These are phyloP conservation scores for Hysterangium stoloniferum DNA, from an alignment of 768 basidiomycete species.

Conservation along the genomic window DNA sequence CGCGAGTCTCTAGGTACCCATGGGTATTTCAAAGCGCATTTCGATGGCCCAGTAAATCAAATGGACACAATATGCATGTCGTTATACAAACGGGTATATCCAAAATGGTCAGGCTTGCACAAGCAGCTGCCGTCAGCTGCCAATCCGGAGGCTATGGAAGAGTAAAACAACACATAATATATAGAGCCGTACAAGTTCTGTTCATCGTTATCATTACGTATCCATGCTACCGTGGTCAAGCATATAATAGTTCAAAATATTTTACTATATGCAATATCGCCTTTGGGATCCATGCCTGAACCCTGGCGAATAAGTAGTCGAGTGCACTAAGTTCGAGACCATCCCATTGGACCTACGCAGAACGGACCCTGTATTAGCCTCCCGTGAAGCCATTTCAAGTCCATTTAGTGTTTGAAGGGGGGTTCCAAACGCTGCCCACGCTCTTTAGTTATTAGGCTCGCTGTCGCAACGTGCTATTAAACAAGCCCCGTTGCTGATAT, in stretches of 20 bases:
- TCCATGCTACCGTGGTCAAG: background rate
- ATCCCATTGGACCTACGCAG: too few species aligned
- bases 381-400: too few species aligned
- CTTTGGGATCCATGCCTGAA: too few species aligned
- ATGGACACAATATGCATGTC: slow-evolving; percentile 98
- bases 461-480: too few species aligned
- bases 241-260: background rate
- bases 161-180: slow-evolving; percentile 6
- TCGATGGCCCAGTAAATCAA: slow-evolving; percentile 87
- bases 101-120: slow-evolving; percentile 71
- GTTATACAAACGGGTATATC: slow-evolving; percentile 90
- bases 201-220: background rate
- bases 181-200: too few species aligned
- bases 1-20: slow-evolving; percentile 91
- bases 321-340: too few species aligned
- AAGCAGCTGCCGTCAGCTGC: slow-evolving; percentile 14
- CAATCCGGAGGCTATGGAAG: slow-evolving; percentile 14
- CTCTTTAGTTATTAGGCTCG: too few species aligned
- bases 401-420: too few species aligned
- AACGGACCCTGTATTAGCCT: too few species aligned
- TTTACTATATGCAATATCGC: too few species aligned
- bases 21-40: slow-evolving; percentile 95
- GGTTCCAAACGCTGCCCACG: too few species aligned
- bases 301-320: too few species aligned
- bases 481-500: slow-evolving; percentile 14